Base-by-base conservation (phyloP, 257 asterid species). In the Henckelia pumila region DNA sequence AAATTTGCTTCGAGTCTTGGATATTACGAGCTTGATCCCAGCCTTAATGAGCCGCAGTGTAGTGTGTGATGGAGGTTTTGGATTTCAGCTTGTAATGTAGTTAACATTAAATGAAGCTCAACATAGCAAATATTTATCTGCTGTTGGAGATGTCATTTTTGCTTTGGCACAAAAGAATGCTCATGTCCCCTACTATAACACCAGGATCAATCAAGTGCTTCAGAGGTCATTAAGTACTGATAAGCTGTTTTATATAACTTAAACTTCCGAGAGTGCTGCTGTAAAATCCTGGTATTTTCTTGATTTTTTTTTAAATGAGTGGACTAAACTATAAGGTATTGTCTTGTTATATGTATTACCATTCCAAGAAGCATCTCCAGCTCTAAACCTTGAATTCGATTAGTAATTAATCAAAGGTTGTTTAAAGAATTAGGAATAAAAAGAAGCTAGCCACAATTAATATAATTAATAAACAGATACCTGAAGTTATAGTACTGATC, bases 181-280 rank as follows among this genome's bases (percentile, higher is more conserved):
- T 63, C 99, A 94, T 68, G 83, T 94, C 75, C 99, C 99, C 2
- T 94, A 94, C 67, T 75, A 98, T 76, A 94, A 94, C 81, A 94
- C 96, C 95, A 94, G 89, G 82, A 90, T 94, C 16, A 94, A 98
- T 71, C 99, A 94, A 87, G 96, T 94, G 68, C 96, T 94, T 47
- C 99, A 94, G 72, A 84, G 90, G 69, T 94, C 99, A 44, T 77
- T 94, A 73, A 98, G 98, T 93, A 81, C 3, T 1, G 4, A 49
- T 19, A 66, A 14, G 1, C 8, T 19, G 10, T 60, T 22, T 44
- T 8, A 5, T 7, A 16, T n/a, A 22, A 44, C 44, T 4, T 8
- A 10, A n/a, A n/a, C n/a, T n/a, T n/a, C n/a, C n/a, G n/a, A n/a
- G n/a, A n/a, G n/a, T n/a, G n/a, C n/a, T n/a, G n/a, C n/a, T n/a